A percentile compares a stretch with the other conserved stretches of the same genome.
Conservation (phyloP, 441 rosid genomes). For the Pelargonium myrrhifolium region DNA sequence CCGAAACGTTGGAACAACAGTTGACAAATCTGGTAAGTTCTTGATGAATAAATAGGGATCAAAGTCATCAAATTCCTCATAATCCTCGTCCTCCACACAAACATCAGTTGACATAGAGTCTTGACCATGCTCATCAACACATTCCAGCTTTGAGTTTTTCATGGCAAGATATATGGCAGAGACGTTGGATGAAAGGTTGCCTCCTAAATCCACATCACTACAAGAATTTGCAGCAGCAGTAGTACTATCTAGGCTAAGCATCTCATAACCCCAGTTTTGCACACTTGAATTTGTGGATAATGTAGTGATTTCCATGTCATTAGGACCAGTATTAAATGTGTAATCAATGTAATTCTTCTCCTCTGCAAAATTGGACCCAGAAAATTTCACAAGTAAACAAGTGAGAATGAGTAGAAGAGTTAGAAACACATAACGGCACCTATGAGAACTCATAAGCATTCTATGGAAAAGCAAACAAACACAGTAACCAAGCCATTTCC, state of each 20-base stretch:
- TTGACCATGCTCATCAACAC: slow-evolving; percentile 76
- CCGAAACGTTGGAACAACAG: slow-evolving; percentile 90
- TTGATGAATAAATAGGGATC: slow-evolving; percentile 89
- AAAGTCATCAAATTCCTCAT: slow-evolving; percentile 79
- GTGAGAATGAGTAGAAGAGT: neutral
- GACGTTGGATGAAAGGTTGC: slow-evolving; percentile 59
- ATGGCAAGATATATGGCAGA: slow-evolving; percentile 92
- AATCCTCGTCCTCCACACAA: slow-evolving; percentile 53
- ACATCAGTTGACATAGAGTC: slow-evolving; percentile 59
- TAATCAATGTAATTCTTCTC: slow-evolving; percentile 22
- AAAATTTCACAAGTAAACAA: slow-evolving; percentile 16
- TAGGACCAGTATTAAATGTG: slow-evolving; percentile 14
- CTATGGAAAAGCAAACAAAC: neutral
- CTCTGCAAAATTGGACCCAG: slow-evolving; percentile 21
- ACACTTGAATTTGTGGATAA: slow-evolving; percentile 28
- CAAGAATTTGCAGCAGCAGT: slow-evolving; percentile 28
- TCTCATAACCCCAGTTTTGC: slow-evolving; percentile 24
- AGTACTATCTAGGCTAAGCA: slow-evolving; percentile 29
- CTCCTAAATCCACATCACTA: slow-evolving; percentile 44
- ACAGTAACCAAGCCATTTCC: neutral
- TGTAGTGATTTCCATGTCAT: slow-evolving; percentile 25
- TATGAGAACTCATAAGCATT: neutral
- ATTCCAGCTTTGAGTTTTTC: slow-evolving; percentile 93
- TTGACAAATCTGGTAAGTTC: slow-evolving; percentile 74
- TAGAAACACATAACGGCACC: neutral